Evolutionary conservation across 23 red algal genomes (phyloP), one percentile per base, ranked within the genome.

Genomic region (Agarophyton chilense): DNA sequence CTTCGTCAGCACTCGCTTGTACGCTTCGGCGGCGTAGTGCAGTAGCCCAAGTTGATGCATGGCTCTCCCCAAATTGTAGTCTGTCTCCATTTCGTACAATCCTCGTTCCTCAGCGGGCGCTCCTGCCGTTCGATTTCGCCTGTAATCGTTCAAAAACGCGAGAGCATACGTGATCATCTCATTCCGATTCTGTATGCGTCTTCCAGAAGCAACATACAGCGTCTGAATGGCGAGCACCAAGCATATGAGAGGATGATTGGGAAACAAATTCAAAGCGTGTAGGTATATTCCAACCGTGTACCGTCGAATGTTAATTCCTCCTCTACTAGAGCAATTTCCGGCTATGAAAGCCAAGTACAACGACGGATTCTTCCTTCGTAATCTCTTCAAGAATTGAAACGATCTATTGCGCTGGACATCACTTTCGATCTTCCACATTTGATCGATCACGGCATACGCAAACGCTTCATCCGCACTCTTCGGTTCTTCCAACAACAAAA

Each of bases 41-140:
- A 96, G 26, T 25, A 96, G 65, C 16, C 94, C 94, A 35, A 96
- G 64, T 61, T 85, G 65, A 82, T 96, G 94, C 78, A 96, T 86
- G 10, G 72, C 87, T 18, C 94, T 41, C 16, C 72, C 94, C 46
- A 96, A 24, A 86, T 96, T 96, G 86, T 96, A 96, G 43, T 92
- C 89, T 31, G 87, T 82, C 63, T 96, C 94, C 60, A 81, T 82
- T 31, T 91, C 88, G 16, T 53, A 78, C 53, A 56, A 61, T 4
- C 41, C 50, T 24, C 32, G 31, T 25, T 46, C 36, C 19, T 73
- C 52, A 21, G 41, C 49, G 21, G 51, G 38, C 12, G 29, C 49
- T 19, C 85, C 85, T 63, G 73, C 44, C 36, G n/a, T 63, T 43
- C 85, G 71, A 60, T 65, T 67, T 78, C 49, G 40, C 10, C 33